Evolutionary conservation across 495 filamentous ascomycete species (phyloP).

Genomic region (Aspergillus egyptiacus): DNA sequence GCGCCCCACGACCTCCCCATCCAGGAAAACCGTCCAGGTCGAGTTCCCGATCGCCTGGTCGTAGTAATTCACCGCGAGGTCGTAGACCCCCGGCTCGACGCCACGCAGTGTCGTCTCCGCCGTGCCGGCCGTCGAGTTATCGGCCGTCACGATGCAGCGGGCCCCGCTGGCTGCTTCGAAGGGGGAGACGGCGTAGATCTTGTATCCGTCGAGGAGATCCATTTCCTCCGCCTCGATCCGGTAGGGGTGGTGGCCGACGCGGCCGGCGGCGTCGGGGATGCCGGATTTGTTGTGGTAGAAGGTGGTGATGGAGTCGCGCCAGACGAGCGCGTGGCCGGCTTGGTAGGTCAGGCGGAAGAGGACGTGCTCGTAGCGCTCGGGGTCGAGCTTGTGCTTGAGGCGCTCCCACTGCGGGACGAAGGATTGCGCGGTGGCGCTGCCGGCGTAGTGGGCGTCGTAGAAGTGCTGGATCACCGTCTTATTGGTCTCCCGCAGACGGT

Average conservation of each 20-base stretch:
- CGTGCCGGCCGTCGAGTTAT: slow-evolving; percentile 45
- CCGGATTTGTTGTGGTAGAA: slow-evolving; percentile 57
- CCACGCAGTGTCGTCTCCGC: slow-evolving; percentile 42
- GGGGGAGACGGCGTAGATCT: slow-evolving; percentile 20
- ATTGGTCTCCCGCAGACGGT: slow-evolving; percentile 54
- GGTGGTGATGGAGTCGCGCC: slow-evolving; percentile 58
- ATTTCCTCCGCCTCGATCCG: slow-evolving; percentile 62
- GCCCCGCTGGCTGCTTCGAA: slow-evolving; percentile 46
- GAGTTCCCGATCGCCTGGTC: slow-evolving; percentile 53
- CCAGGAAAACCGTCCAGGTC: slow-evolving; percentile 48
- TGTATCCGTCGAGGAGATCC: slow-evolving; percentile 51
- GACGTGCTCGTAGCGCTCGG: slow-evolving; percentile 55
- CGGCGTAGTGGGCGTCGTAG: slow-evolving; percentile 64
- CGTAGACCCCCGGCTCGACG: slow-evolving; percentile 49
- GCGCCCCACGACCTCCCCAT: slow-evolving; percentile 43
- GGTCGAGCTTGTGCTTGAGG: slow-evolving; percentile 51
- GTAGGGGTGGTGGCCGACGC: slow-evolving; percentile 54
- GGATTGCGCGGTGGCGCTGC: slow-evolving; percentile 52
- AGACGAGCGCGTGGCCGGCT: slow-evolving; percentile 62
- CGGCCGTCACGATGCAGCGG: slow-evolving; percentile 42
- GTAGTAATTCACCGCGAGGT: slow-evolving; percentile 61
- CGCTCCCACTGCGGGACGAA: slow-evolving; percentile 51
- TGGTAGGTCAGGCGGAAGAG: slow-evolving; percentile 55
- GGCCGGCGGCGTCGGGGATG: slow-evolving; percentile 48
- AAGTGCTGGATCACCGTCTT: slow-evolving; percentile 73